A percentile compares a stretch with the other conserved stretches of the same genome.
Conservation (phyloP, 306 rosid genomes). For the Purshia tridentata region DNA sequence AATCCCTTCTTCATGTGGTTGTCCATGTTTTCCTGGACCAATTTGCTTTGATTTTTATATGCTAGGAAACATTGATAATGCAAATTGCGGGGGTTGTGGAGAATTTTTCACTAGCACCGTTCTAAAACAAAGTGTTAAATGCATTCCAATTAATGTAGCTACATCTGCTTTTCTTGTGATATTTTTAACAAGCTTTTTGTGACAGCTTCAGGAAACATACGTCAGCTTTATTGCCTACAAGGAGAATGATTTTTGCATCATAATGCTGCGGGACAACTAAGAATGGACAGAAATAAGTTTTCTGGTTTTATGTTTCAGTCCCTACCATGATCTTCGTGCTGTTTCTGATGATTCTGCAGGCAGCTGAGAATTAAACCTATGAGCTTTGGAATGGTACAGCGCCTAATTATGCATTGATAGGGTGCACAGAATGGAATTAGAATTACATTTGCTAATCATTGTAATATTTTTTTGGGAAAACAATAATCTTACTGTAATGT, state of each 20-base stretch:
- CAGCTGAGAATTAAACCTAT: conserved; percentile 46
- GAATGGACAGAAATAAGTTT: conserved; percentile 46
- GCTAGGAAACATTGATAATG: too few species aligned
- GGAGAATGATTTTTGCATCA: conserved; percentile 62
- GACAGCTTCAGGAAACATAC: conserved; percentile 95
- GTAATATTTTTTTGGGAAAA: conserved; percentile 47
- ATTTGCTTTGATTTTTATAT: too few species aligned
- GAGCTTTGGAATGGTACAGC: conserved; percentile 38
- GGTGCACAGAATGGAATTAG: conserved; percentile 53
- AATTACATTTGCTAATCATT: conserved; percentile 62
- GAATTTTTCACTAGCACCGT: background rate
- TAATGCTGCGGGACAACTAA: conserved; percentile 27
- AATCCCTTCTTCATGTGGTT: background rate
- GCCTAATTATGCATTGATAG: conserved; percentile 40
- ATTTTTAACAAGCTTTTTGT: conserved; percentile 12
- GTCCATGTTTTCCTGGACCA: background rate
- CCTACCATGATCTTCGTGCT: conserved; percentile 45
- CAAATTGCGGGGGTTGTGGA: too few species aligned
- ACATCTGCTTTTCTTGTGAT: conserved; percentile 1
- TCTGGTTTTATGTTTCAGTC: conserved; percentile 45
- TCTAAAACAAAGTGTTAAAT: background rate
- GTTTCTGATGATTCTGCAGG: conserved; percentile 41
- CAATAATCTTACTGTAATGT: conserved; percentile 58
- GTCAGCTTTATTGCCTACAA: conserved; percentile 96
- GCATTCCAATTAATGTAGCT: background rate